Base-by-base conservation (phyloP, 2,329 filamentous ascomycete genomes). In the Colletotrichum chlorophyti region DNA sequence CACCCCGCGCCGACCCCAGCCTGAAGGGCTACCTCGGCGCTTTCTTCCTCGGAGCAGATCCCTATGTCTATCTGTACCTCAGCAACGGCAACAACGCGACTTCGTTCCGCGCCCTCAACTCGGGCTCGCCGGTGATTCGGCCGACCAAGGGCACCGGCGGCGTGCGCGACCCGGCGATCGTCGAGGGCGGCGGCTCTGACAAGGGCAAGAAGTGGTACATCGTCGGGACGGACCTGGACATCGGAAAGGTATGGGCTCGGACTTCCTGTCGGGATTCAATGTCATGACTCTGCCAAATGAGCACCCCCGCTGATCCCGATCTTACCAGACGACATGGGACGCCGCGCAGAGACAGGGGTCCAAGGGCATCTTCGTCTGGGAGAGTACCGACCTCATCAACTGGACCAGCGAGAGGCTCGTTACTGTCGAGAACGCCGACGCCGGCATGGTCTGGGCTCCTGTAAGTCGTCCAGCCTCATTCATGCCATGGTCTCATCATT, bases 371-470 rank as follows among this genome's bases (percentile, higher is more conserved):
- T 81, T 82, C 45, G 75, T 84, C 10, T 85, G 83, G 81, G 80
- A 84, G 63, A 80, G 74, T 61, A 79, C 74, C 0, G 79, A 84
- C 50, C 68, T 84, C 4, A 66, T 81, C 6, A 80, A 76, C 58
- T 84, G 80, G 78, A 72, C 64, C 10, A 69, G 70, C 11, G 80
- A 83, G 65, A 70, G 79, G 6, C 70, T 85, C 2, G 75, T 81
- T 1, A 69, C 66, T 0, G 81, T 85, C 10, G 82, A 84, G 63
- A 76, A 82, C 54, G 67, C 68, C n/a, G 79, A 74, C 4, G 83
- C 81, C 1, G 83, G 82, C 4, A 85, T 84, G 82, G 80, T 83
- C 0, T 85, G 83, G 83, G 83, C 82, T 0, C 83, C 83, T 0
- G n/a, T n/a, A n/a, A n/a, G n/a, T n/a, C n/a, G n/a, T n/a, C n/a